Base-by-base conservation (phyloP, 2,329 filamentous ascomycete species). In the Trichoderma lentiforme region DNA sequence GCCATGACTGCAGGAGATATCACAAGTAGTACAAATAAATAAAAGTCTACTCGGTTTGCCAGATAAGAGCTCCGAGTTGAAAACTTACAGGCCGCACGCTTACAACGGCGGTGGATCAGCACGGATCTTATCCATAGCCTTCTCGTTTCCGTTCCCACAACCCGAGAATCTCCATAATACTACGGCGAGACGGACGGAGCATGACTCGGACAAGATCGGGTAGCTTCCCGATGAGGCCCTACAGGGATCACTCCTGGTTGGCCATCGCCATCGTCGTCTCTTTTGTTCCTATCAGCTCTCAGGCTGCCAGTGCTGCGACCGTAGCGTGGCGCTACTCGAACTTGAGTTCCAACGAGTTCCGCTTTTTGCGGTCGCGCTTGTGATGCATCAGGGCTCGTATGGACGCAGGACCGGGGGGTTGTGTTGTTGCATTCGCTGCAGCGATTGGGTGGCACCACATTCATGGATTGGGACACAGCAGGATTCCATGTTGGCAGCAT, bases 351-450 rank as follows among this genome's bases (percentile, higher is more conserved):
- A 51, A 51, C 5, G 39, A 34, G 28, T 70, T 61, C 57, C 66
- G 66, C 66, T 70, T 70, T 69, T 70, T 58, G 56, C 66, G 66
- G 56, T 62, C 56, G 57, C 66, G 66, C 66, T 70, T 70, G 57
- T 70, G 56, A 53, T 70, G 66, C 66, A 70, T 36, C 39, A 62
- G 26, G 56, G 66, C 66, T 70, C 66, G 66, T 70, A 70, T 70
- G 57, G 39, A 62, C 36, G 66, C 66, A 70, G 53, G 66, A 43
- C 57, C 66, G 57, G 57, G 65, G 65, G 66, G 66, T 61, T 14
- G 65, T 57, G 66, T 51, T 14, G 36, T 11, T 53, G 28, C 53
- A 26, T 36, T 66, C 47, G 47, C 21, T 53, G 36, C 57, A 36
- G 39, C 66, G 39, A 70, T 61, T 70, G 66, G 57, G 43, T 51